These are phyloP conservation scores for Eimeria tenella DNA, from an alignment of 169 alveolate genomes.

Conservation along the genomic window DNA sequence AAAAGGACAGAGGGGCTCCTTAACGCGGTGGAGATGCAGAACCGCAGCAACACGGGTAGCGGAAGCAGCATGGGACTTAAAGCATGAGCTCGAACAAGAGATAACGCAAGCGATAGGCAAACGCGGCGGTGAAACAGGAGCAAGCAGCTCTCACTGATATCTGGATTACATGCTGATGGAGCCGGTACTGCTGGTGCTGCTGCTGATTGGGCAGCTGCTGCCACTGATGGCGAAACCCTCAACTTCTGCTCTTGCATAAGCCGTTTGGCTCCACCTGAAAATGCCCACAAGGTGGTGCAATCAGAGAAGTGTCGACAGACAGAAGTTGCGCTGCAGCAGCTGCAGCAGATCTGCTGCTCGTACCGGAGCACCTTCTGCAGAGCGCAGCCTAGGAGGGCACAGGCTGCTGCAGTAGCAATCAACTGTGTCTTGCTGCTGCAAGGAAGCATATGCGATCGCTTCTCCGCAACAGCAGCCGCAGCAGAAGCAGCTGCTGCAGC, in stretches of 20 bases:
- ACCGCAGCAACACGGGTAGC: constrained; percentile 23
- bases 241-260: constrained; percentile 25
- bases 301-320: constrained; percentile 44
- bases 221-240: neutral
- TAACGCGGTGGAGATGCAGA: constrained; percentile 29
- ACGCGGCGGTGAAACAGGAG: constrained; percentile 44
- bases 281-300: constrained; percentile 46
- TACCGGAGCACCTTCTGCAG: constrained; percentile 46
- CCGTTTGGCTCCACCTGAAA: constrained; percentile 17
- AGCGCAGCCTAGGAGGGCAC: neutral
- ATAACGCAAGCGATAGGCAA: constrained; percentile 37
- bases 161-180: neutral
- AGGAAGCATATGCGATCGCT: neutral
- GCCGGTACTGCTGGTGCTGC: neutral
- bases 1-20: constrained; percentile 10
- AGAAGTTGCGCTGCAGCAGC: constrained; percentile 60
- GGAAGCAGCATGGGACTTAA: constrained; percentile 44
- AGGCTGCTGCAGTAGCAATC: constrained; percentile 56
- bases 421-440: constrained; percentile 33
- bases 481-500: constrained; percentile 31
- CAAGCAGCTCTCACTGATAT: constrained; percentile 7
- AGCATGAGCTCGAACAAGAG: constrained; percentile 30
- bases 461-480: neutral
- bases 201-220: constrained; percentile 4
- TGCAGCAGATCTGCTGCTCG: constrained; percentile 42